These are phyloP conservation scores for Globisporangium nunn DNA, from an alignment of 352 stramenopile genomes.

Conservation along the genomic window DNA sequence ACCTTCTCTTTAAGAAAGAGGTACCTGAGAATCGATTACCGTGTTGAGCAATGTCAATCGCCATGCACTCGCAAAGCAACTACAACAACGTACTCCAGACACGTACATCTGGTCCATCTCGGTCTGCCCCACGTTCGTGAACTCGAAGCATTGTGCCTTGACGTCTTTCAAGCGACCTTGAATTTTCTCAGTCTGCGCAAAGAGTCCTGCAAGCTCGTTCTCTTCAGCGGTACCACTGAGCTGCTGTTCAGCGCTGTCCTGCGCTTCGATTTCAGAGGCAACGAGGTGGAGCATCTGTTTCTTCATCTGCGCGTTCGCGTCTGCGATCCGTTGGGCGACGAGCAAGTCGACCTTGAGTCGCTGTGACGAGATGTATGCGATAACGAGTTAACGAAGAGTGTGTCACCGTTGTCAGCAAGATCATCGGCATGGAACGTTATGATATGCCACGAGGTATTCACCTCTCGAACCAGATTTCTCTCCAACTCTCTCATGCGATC, in stretches of 20 bases:
- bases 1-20: conserved; percentile 81
- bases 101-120: conserved; percentile 63
- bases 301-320: conserved; percentile 52
- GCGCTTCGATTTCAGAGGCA: conserved; percentile 20
- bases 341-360: conserved; percentile 71
- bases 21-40: conserved; percentile 25
- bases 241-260: conserved; percentile 9
- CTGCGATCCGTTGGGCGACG: conserved; percentile 58
- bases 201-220: conserved; percentile 39
- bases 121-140: conserved; percentile 40
- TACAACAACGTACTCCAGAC: not conserved
- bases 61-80: not conserved
- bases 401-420: not conserved
- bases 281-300: conserved; percentile 61
- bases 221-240: conserved; percentile 12
- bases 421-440: not conserved
- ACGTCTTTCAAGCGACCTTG: conserved; percentile 47
- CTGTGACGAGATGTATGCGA: conserved; percentile 12
- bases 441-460: conserved; percentile 3
- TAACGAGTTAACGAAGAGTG: not conserved
- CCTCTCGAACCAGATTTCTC: conserved; percentile 55
- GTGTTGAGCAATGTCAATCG: not conserved
- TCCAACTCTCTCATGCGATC: conserved; percentile 40
- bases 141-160: conserved; percentile 64
- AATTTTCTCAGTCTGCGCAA: conserved; percentile 40